Evolutionary conservation across 306 rosid species (phyloP), one percentile per base, ranked within the genome.

Genomic region (Pterocarpus macrocarpus): DNA sequence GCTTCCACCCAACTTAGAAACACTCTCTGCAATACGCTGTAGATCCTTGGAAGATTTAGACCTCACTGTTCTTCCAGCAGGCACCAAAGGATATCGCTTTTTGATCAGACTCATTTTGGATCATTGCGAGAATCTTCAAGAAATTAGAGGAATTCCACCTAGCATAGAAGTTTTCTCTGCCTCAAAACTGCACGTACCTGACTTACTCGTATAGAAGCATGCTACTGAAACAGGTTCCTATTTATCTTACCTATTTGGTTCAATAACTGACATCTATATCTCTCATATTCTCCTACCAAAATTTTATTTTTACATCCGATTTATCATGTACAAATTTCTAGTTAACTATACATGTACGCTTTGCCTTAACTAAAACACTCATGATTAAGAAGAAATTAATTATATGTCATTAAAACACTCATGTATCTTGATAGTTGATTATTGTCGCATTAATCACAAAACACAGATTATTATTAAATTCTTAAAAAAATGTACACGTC

Each of bases 211-310:
- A 64, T 8, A 34, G 13, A 44, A 57, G 35, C 65, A 16, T 78
- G 61, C 36, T 78, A n/a, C 2, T 78, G 6, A 36, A 34, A 15
- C 59, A 83, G 82, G 86, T 83, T 62, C 45, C 33, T 5, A 0
- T 62, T 3, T 15, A 3, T 39, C 1, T 39, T 39, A 22, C 28
- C 28, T 22, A 22, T 22, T 22, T 22, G 28, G 28, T 22, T 22
- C 28, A 22, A 22, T 22, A 22, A 22, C 28, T 22, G 28, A 22
- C 28, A 22, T 22, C 28, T 22, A 22, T 22, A 22, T 22, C 28
- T 22, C 28, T 22, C 28, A 22, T 22, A 22, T 22, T 22, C 28
- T 22, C 28, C 28, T 22, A 22, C 28, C 28, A 22, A 22, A 22
- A 22, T 22, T 22, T 22, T 22, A 22, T 22, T 36, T 36, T 36